Evolutionary conservation across 2,329 filamentous ascomycete genomes (phyloP).

Genomic region (Alternaria ethzedia): DNA sequence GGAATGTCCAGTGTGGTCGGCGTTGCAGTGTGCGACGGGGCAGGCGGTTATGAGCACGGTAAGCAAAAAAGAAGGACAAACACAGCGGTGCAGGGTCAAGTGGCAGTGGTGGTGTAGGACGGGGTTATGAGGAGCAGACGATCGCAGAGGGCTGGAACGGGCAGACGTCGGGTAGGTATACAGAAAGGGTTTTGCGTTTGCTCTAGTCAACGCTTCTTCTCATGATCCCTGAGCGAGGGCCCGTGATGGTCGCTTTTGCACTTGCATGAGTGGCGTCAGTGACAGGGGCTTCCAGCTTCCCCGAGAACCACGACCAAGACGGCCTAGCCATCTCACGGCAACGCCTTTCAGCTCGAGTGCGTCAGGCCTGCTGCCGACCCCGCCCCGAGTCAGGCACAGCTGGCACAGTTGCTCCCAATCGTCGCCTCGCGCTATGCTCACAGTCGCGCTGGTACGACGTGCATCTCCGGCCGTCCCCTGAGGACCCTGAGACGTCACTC

Average conservation of each 20-base stretch:
- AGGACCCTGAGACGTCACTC: slow-evolving; percentile 18
- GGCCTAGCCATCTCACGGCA: slow-evolving; percentile 1
- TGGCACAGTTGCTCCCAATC: neutral
- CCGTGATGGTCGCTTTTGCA: slow-evolving; percentile 13
- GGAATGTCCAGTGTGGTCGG: slow-evolving; percentile 22
- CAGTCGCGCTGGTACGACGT: neutral
- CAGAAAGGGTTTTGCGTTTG: slow-evolving; percentile 36
- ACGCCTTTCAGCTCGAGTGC: slow-evolving; percentile 10
- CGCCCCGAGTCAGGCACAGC: slow-evolving; percentile 9
- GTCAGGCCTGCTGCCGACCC: slow-evolving; percentile 11
- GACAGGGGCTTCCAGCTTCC: slow-evolving; percentile 27
- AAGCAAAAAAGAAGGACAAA: slow-evolving; percentile 28
- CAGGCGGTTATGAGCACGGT: neutral
- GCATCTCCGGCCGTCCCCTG: neutral
- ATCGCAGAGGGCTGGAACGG: slow-evolving; percentile 16
- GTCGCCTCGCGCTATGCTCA: neutral
- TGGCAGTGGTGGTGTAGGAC: slow-evolving; percentile 5
- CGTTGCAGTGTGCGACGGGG: slow-evolving; percentile 14
- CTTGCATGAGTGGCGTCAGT: slow-evolving; percentile 20
- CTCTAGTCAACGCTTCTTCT: slow-evolving; percentile 16
- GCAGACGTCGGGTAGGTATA: slow-evolving; percentile 19
- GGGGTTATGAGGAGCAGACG: slow-evolving; percentile 21
- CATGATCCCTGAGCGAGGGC: slow-evolving; percentile 9
- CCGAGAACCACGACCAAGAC: slow-evolving; percentile 17
- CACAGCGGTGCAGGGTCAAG: slow-evolving; percentile 18